Conservation (phyloP, 169 alveolate genomes). For the Babesia bigemina region DNA sequence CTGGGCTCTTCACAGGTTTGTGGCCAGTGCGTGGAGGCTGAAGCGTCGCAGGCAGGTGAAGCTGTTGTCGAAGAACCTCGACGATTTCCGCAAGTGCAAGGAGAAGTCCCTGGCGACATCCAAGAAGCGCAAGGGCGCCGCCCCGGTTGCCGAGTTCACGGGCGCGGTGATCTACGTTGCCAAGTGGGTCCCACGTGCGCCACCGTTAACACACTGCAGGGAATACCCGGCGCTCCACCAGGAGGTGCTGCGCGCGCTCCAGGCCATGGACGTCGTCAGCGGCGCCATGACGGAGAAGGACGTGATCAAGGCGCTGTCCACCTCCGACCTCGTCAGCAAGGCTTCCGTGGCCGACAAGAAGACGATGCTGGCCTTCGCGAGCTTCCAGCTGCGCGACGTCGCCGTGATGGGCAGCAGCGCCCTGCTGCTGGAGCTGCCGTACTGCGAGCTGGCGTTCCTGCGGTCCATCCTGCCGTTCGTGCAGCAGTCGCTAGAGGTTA, state of each 20-base stretch:
- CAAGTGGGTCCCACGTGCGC: slow-evolving; percentile 8
- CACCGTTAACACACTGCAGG: neutral
- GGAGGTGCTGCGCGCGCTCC: slow-evolving; percentile 34
- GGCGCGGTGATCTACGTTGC: slow-evolving; percentile 66
- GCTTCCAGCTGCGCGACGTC: slow-evolving; percentile 81
- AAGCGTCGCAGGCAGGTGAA: slow-evolving; percentile 5
- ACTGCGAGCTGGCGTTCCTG: slow-evolving; percentile 69
- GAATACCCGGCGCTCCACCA: slow-evolving; percentile 53
- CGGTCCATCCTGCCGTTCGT: slow-evolving; percentile 58
- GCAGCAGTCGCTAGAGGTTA: slow-evolving; percentile 50
- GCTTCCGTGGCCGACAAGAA: slow-evolving; percentile 76
- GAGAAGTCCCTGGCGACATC: slow-evolving; percentile 50
- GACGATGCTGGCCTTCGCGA: slow-evolving; percentile 85
- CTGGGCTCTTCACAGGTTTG: slow-evolving; percentile 75
- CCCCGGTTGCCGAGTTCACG: slow-evolving; percentile 21
- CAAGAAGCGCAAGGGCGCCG: slow-evolving; percentile 13
- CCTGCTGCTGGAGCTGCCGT: slow-evolving; percentile 49
- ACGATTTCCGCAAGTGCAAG: slow-evolving; percentile 63
- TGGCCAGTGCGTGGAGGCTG: neutral
- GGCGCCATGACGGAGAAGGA: slow-evolving; percentile 44
- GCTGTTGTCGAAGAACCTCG: slow-evolving; percentile 54
- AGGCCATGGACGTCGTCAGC: slow-evolving; percentile 28
- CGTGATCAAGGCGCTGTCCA: slow-evolving; percentile 56
- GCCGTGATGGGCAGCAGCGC: slow-evolving; percentile 45
- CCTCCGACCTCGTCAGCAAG: slow-evolving; percentile 63